phyloP scores from a whole-genome alignment of 768 basidiomycete genomes.

The Boletus eberwhitei region DNA sequence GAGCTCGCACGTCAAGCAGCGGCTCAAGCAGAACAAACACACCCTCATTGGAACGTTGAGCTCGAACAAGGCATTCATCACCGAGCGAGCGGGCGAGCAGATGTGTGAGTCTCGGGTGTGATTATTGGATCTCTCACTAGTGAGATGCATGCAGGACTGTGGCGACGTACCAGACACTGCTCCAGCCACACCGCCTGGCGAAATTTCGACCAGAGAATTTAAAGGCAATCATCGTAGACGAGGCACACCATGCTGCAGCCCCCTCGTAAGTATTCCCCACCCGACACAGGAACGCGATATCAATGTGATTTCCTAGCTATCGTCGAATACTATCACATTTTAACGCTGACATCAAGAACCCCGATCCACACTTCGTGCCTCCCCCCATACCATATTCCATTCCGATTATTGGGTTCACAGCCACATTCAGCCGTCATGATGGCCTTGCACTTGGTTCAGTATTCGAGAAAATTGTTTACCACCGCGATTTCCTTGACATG shows the following conservation, averaged over 20 bases:
- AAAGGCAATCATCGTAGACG: conserved; percentile 83
- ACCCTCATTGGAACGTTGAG: conserved; percentile 78
- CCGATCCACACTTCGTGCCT: conserved; percentile 42
- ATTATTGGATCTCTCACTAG: background rate
- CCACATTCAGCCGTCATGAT: conserved; percentile 92
- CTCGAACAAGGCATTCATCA: conserved; percentile 85
- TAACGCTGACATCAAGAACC: conserved; percentile 57
- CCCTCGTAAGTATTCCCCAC: conserved; percentile 61
- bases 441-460: conserved; percentile 84
- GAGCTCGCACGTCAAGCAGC: conserved; percentile 90
- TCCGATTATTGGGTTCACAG: conserved; percentile 91
- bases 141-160: conserved; percentile 54
- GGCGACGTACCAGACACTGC: conserved; percentile 85
- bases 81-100: conserved; percentile 73
- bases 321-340: conserved; percentile 83
- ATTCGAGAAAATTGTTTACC: conserved; percentile 90
- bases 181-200: conserved; percentile 55
- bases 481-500: conserved; percentile 88
- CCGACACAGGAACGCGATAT: background rate
- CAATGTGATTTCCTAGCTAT: conserved; percentile 48
- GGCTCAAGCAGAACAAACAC: conserved; percentile 58
- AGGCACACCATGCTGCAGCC: conserved; percentile 94
- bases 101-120: conserved; percentile 53
- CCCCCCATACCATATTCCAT: conserved; percentile 46
- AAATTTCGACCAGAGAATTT: conserved; percentile 70